Percentiles rank a stretch among this genome's conserved stretches.
These are phyloP conservation scores for Citrus unshiu DNA, from an alignment of 345 rosid genomes.

Conservation along the genomic window DNA sequence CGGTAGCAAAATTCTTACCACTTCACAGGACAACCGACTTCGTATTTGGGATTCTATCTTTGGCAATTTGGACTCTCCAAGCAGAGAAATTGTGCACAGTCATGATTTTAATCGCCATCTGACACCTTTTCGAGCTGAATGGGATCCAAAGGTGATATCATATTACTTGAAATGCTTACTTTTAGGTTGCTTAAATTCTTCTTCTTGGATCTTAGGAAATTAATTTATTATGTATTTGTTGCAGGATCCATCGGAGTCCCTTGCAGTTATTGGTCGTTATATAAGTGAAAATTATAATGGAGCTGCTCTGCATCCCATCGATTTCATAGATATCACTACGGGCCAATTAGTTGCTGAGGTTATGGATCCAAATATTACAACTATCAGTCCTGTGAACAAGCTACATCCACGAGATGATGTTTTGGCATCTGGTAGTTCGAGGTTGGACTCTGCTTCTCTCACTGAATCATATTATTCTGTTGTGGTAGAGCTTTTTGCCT, in stretches of 20 bases:
- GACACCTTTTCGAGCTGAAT: slow-evolving; percentile 94
- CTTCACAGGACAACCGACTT: slow-evolving; percentile 89
- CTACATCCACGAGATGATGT: slow-evolving; percentile 90
- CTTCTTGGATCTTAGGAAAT: not conserved
- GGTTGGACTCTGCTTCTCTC: slow-evolving; percentile 37
- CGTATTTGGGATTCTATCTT: slow-evolving; percentile 91
- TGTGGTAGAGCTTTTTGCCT: not conserved
- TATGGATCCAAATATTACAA: slow-evolving; percentile 90
- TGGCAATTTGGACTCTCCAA: slow-evolving; percentile 74
- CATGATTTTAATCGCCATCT: slow-evolving; percentile 93
- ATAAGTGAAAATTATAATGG: slow-evolving; percentile 91
- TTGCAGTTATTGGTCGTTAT: slow-evolving; percentile 85
- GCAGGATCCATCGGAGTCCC: slow-evolving; percentile 90
- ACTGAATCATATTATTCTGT: not conserved
- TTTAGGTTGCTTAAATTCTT: not conserved
- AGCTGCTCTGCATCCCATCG: slow-evolving; percentile 89
- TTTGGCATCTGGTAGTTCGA: slow-evolving; percentile 93
- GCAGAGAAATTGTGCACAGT: slow-evolving; percentile 97
- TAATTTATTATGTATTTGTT: not conserved
- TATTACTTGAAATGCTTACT: not conserved
- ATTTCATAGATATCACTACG: slow-evolving; percentile 76
- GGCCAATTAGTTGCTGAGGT: slow-evolving; percentile 93
- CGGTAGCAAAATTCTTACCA: slow-evolving; percentile 83
- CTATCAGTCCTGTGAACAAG: slow-evolving; percentile 93
- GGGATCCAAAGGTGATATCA: slow-evolving; percentile 91